These are phyloP conservation scores for Grigorovia transvaalensis DNA, from an alignment of 805 yeast genomes.

Conservation along the genomic window DNA sequence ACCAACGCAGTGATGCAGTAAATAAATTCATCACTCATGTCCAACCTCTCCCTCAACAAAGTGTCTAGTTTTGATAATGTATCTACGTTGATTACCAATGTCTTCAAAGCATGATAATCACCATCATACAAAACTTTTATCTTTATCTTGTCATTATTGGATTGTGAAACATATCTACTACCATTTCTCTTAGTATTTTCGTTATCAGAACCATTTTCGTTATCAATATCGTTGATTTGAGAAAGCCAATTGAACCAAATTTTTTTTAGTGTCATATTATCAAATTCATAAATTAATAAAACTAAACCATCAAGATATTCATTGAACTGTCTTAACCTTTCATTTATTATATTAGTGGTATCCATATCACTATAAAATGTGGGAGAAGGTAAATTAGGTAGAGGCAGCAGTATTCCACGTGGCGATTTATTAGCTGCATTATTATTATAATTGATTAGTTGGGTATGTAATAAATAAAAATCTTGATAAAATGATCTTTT, in stretches of 20 bases:
- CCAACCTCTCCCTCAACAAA: background rate
- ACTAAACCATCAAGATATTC: constrained; percentile 3
- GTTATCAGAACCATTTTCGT: background rate
- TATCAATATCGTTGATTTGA: constrained; percentile 1
- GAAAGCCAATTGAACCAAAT: constrained; percentile 6
- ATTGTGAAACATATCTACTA: background rate
- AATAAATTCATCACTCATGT: background rate
- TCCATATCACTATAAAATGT: background rate
- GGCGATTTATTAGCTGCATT: background rate
- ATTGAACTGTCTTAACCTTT: constrained; percentile 8
- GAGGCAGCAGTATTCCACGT: background rate
- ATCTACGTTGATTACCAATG: constrained; percentile 7
- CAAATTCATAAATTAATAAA: background rate
- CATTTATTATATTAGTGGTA: background rate
- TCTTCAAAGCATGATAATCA: constrained; percentile 17
- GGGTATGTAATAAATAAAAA: constrained; percentile 15
- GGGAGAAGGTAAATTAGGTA: constrained; percentile 1
- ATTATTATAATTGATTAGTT: constrained; percentile 4
- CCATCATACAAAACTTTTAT: constrained; percentile 14
- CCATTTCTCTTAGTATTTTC: too few relatives aligned
- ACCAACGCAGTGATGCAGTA: constrained; percentile 7
- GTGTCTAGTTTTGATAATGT: constrained; percentile 7
- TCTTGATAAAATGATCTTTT: constrained; percentile 14
- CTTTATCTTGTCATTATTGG: constrained; percentile 5
- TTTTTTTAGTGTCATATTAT: background rate